These are phyloP conservation scores for Ophiocytium majus DNA, from an alignment of 352 stramenopile genomes.

Conservation along the genomic window DNA sequence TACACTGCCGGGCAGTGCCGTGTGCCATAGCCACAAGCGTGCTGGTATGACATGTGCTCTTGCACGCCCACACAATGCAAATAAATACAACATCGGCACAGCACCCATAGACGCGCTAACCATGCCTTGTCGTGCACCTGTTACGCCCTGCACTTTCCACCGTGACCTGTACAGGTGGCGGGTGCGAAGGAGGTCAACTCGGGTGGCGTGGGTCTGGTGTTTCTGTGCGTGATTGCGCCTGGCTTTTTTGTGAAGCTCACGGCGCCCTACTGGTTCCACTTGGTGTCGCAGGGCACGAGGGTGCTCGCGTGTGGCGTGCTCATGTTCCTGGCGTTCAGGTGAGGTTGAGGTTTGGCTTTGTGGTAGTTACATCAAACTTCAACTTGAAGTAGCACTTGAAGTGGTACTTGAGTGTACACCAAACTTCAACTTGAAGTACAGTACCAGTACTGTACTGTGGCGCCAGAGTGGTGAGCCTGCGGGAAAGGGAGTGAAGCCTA, in stretches of 20 bases:
- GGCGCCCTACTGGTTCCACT: constrained; percentile 74
- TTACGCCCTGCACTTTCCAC: neutral
- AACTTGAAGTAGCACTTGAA: too few relatives aligned
- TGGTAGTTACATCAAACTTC: too few relatives aligned
- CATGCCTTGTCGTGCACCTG: neutral
- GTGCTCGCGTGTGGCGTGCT: constrained; percentile 42
- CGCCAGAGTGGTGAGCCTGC: too few relatives aligned
- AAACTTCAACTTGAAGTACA: too few relatives aligned
- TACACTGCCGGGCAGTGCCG: too few relatives aligned
- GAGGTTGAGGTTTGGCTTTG: too few relatives aligned
- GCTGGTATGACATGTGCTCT: too few relatives aligned
- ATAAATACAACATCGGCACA: neutral
- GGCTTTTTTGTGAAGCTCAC: constrained; percentile 78
- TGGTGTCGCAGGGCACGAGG: constrained; percentile 39
- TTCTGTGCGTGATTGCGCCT: constrained; percentile 81
- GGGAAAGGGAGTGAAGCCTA: too few relatives aligned
- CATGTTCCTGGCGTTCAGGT: constrained; percentile 50
- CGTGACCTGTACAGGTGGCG: constrained; percentile 29
- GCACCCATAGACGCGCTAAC: neutral
- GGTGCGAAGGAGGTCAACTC: constrained; percentile 72
- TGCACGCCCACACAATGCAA: neutral
- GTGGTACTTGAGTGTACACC: too few relatives aligned
- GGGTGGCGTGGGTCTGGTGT: constrained; percentile 78
- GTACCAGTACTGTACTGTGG: too few relatives aligned
- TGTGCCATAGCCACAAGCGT: too few relatives aligned